A percentile compares a stretch with the other conserved stretches of the same genome.
Evolutionary conservation across 1,139 yeast genomes (phyloP).

Genomic region (Lodderomyces oxycetoniae): DNA sequence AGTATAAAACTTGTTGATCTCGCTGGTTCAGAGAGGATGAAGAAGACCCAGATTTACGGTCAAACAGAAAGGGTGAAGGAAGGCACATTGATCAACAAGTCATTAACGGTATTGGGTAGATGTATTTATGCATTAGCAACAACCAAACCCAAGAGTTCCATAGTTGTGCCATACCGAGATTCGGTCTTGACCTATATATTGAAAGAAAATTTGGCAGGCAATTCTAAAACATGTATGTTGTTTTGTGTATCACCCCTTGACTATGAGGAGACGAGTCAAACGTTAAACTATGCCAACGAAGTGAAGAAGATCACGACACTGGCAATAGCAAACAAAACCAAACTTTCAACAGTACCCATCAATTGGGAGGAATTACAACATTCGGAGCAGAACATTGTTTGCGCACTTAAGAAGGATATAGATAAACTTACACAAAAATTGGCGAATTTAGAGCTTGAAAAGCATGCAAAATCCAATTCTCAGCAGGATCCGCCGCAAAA

Average conservation of each 20-base stretch:
- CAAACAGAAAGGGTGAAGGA: conserved; percentile 58
- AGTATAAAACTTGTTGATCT: conserved; percentile 68
- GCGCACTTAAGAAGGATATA: conserved; percentile 30
- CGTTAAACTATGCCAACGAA: conserved; percentile 69
- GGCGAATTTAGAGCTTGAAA: conserved; percentile 8
- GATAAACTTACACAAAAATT: conserved; percentile 26
- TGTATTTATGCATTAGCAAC: conserved; percentile 53
- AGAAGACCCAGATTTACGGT: conserved; percentile 60
- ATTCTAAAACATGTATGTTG: conserved; percentile 70
- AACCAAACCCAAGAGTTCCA: conserved; percentile 16
- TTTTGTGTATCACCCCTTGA: conserved; percentile 75
- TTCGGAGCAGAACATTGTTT: conserved; percentile 27
- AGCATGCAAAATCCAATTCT: conserved; percentile 1
- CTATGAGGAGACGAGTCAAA: conserved; percentile 68
- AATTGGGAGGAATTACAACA: conserved; percentile 31
- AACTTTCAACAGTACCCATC: conserved; percentile 25
- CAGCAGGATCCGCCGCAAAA: conserved; percentile 11
- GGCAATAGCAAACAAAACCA: conserved; percentile 46
- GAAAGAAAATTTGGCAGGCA: conserved; percentile 70
- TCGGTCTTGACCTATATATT: conserved; percentile 68
- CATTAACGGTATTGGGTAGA: conserved; percentile 70
- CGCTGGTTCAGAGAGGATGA: conserved; percentile 76
- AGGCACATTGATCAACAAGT: conserved; percentile 71
- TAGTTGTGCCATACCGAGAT: conserved; percentile 67
- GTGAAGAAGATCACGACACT: conserved; percentile 65